A percentile compares a stretch with the other conserved stretches of the same genome.
These are phyloP conservation scores for Inonotus obliquus DNA, from an alignment of 1,284 basidiomycete species.

Conservation along the genomic window DNA sequence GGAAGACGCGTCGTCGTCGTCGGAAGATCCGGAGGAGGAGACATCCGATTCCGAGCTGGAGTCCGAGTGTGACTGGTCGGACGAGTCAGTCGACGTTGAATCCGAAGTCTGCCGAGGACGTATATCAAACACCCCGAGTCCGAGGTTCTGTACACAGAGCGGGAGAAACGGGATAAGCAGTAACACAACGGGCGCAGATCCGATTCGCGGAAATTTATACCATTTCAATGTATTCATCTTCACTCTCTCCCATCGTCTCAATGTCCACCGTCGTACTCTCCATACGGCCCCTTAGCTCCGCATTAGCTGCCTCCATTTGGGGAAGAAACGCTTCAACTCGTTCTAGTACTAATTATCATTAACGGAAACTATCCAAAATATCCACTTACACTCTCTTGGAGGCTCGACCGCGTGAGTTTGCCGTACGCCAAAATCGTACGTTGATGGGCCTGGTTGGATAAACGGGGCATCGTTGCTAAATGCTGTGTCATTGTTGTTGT, in stretches of 20 bases:
- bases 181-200: background rate
- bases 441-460: slow-evolving; percentile 13
- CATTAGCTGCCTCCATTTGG: slow-evolving; percentile 24
- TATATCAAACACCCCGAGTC: slow-evolving; percentile 25
- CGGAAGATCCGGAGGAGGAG: background rate
- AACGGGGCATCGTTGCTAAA: background rate
- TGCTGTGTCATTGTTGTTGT: background rate
- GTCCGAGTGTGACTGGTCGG: slow-evolving; percentile 1
- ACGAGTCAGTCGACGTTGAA: background rate
- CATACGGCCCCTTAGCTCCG: slow-evolving; percentile 17
- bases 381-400: slow-evolving; percentile 15
- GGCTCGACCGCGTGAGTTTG: slow-evolving; percentile 15
- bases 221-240: slow-evolving; percentile 22
- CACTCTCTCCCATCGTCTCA: slow-evolving; percentile 19
- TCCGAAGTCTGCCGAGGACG: slow-evolving; percentile 13
- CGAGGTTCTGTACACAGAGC: slow-evolving; percentile 20
- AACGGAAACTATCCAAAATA: background rate
- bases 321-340: slow-evolving; percentile 25
- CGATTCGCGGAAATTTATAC: slow-evolving; percentile 11
- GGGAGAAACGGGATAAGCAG: background rate
- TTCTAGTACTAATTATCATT: slow-evolving; percentile 19
- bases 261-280: slow-evolving; percentile 22
- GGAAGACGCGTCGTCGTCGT: slow-evolving; percentile 7
- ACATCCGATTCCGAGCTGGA: background rate
- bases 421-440: slow-evolving; percentile 14